Conservation (phyloP, 495 filamentous ascomycete species). For the Podospora anserina region DNA sequence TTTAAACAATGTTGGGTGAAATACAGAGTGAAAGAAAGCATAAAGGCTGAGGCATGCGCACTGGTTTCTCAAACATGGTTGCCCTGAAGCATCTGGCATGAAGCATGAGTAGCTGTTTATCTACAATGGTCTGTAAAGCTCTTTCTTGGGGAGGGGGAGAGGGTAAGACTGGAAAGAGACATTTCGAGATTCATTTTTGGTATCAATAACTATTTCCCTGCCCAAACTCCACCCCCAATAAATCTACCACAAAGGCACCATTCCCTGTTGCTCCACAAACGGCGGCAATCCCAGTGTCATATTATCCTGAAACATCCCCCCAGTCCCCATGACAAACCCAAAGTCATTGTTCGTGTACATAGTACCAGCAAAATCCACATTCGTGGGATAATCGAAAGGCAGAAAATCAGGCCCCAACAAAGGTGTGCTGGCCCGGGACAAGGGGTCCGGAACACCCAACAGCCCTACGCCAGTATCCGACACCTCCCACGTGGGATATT, state of each 20-base stretch:
- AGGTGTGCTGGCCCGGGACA: conserved; percentile 6
- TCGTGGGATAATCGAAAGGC: conserved; percentile 6
- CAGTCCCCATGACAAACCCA: not conserved
- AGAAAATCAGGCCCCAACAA: conserved; percentile 12
- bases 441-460: not conserved
- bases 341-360: conserved; percentile 6
- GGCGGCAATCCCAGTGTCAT: not conserved
- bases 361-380: not conserved
- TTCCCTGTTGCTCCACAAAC: not conserved
- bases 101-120: too few species aligned
- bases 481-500: conserved; percentile 4
- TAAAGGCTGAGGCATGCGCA: not conserved
- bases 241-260: conserved; percentile 3
- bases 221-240: not conserved
- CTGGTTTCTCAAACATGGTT: not conserved
- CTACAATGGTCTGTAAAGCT: too few species aligned
- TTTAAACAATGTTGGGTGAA: not conserved
- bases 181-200: not conserved
- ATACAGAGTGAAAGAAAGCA: not conserved
- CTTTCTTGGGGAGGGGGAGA: too few species aligned
- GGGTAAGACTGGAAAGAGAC: too few species aligned
- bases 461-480: not conserved
- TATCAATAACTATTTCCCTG: not conserved
- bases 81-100: not conserved
- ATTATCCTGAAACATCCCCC: conserved; percentile 4